These are phyloP conservation scores for Fusarium napiforme DNA, from an alignment of 2,329 filamentous ascomycete genomes.

Conservation along the genomic window DNA sequence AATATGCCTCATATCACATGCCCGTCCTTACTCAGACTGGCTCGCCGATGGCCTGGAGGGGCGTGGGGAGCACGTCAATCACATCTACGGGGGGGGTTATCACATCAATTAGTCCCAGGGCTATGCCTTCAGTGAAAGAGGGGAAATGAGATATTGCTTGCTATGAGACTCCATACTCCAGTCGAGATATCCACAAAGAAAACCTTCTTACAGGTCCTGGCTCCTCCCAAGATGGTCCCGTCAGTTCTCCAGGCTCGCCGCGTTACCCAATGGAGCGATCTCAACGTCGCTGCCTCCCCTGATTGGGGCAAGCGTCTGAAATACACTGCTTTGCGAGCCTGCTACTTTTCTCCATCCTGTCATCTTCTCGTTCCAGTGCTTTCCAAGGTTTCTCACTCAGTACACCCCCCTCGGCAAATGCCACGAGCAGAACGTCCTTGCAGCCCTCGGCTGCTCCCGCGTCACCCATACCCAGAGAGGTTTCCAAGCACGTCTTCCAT, in stretches of 20 bases:
- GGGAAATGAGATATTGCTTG: constrained; percentile 40
- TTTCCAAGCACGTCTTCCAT: constrained; percentile 32
- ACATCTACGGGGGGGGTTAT: constrained; percentile 44
- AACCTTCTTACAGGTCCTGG: constrained; percentile 32
- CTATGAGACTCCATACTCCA: constrained; percentile 43
- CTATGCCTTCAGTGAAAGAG: constrained; percentile 24
- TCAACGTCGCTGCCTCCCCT: constrained; percentile 44
- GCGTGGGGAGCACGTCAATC: constrained; percentile 33
- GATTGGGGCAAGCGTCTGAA: constrained; percentile 49
- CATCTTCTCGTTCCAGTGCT: constrained; percentile 32
- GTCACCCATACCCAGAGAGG: constrained; percentile 34
- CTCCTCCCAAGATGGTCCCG: constrained; percentile 36
- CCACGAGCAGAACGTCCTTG: constrained; percentile 30
- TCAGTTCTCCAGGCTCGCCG: constrained; percentile 27
- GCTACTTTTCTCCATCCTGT: constrained; percentile 29
- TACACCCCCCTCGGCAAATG: constrained; percentile 36
- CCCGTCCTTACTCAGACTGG: constrained; percentile 23
- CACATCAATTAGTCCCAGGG: constrained; percentile 35
- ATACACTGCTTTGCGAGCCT: constrained; percentile 38
- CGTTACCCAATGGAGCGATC: constrained; percentile 48
- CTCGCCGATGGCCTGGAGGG: constrained; percentile 26
- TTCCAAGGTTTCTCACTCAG: constrained; percentile 32
- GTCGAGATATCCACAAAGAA: constrained; percentile 37
- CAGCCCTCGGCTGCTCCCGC: constrained; percentile 44
- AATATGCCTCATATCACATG: constrained; percentile 38